A percentile compares a stretch with the other conserved stretches of the same genome.
These are phyloP conservation scores for Staphylotrichum tortipilum DNA, from an alignment of 495 filamentous ascomycete genomes.

Conservation along the genomic window DNA sequence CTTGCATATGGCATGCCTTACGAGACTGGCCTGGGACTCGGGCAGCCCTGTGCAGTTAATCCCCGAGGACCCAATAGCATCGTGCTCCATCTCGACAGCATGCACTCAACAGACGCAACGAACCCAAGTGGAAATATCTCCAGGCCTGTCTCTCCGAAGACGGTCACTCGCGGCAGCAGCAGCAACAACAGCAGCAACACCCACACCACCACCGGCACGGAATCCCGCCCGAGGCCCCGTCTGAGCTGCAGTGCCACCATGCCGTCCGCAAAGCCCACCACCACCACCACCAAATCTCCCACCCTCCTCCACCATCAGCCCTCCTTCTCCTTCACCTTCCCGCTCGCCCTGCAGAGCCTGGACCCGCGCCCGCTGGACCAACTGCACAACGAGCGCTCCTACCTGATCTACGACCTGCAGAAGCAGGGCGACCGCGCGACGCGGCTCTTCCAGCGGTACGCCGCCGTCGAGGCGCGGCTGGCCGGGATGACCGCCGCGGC, in stretches of 20 bases:
- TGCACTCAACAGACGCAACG: neutral
- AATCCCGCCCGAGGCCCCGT: neutral
- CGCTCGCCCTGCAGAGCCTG: constrained; percentile 9
- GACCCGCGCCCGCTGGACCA: constrained; percentile 28
- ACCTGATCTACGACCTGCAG: constrained; percentile 33
- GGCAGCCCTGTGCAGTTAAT: neutral
- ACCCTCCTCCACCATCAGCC: neutral
- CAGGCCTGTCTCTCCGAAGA: constrained; percentile 4
- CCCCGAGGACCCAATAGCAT: neutral
- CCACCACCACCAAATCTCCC: neutral
- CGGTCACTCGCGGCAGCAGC: neutral
- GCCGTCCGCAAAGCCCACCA: neutral
- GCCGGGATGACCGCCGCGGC: neutral
- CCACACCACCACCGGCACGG: neutral
- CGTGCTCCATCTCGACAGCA: neutral
- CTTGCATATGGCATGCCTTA: neutral
- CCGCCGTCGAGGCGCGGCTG: constrained; percentile 20
- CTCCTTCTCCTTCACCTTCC: constrained; percentile 2
- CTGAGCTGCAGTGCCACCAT: neutral
- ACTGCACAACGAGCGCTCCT: constrained; percentile 31
- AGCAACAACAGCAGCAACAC: neutral
- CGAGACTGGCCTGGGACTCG: neutral
- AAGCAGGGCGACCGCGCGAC: constrained; percentile 25
- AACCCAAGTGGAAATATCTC: neutral
- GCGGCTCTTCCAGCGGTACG: constrained; percentile 24